Conservation (phyloP, 495 filamentous ascomycete genomes). For the Letharia columbiana region DNA sequence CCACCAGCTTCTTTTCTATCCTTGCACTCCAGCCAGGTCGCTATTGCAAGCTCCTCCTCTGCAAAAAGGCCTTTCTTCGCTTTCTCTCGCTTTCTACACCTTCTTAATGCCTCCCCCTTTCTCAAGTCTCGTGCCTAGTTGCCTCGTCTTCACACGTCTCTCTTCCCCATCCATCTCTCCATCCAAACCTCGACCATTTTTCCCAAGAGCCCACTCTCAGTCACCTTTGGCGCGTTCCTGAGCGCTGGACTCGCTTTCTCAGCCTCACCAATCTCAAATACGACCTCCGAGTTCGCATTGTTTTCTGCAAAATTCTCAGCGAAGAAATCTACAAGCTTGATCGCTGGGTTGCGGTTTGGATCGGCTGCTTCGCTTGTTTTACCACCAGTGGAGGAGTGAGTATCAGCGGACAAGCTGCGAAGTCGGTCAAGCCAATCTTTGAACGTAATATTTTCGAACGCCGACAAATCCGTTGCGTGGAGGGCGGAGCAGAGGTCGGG, state of each 20-base stretch:
- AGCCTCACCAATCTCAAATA: conserved; percentile 10
- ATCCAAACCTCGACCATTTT: conserved; percentile 17
- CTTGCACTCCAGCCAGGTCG: too few relatives aligned
- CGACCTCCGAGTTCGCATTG: not conserved
- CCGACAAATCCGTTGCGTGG: conserved; percentile 32
- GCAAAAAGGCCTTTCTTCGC: too few relatives aligned
- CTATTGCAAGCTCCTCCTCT: too few relatives aligned
- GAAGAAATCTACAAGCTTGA: conserved; percentile 51
- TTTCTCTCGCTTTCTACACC: too few relatives aligned
- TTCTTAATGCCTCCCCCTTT: too few relatives aligned
- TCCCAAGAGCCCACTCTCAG: conserved; percentile 8
- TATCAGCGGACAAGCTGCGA: conserved; percentile 3
- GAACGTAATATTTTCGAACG: conserved; percentile 40
- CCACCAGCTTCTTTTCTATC: too few relatives aligned
- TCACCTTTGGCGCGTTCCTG: conserved; percentile 8
- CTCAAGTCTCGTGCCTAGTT: too few relatives aligned
- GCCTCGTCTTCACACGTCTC: too few relatives aligned
- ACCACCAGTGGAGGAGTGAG: not conserved
- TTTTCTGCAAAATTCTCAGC: not conserved
- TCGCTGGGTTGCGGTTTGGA: conserved; percentile 46
- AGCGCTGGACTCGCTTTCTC: conserved; percentile 5
- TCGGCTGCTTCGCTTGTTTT: conserved; percentile 29
- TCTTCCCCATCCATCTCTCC: conserved; percentile 11
- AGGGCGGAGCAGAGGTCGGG: conserved; percentile 40
- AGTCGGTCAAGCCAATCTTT: conserved; percentile 43